Conservation (phyloP, 495 filamentous ascomycete species). For the Hyaloscypha variabilis region DNA sequence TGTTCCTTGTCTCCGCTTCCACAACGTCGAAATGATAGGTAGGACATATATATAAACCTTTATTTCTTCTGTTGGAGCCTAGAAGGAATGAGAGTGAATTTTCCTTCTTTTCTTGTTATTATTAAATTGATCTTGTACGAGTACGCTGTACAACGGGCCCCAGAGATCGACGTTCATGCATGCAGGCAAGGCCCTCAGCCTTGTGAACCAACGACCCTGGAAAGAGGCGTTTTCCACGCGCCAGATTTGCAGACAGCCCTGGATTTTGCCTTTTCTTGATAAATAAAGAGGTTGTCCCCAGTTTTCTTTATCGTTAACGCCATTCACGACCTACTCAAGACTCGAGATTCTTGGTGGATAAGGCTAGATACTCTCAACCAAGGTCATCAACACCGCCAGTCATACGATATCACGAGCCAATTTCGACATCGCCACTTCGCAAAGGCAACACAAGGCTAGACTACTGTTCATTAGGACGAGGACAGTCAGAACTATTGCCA, state of each 20-base stretch:
- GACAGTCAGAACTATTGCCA: neutral
- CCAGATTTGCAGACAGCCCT: constrained; percentile 3
- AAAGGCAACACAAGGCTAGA: neutral
- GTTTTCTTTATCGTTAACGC: neutral
- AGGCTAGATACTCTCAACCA: neutral
- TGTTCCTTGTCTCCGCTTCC: neutral
- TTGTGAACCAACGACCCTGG: neutral
- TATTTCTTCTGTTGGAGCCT: neutral
- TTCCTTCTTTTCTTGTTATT: neutral
- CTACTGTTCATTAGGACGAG: neutral
- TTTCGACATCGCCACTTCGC: neutral
- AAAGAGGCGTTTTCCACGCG: neutral
- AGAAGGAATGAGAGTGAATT: neutral
- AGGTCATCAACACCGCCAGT: neutral
- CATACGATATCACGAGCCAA: neutral
- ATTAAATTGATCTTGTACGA: neutral
- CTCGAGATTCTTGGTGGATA: neutral
- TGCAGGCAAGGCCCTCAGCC: constrained; percentile 4
- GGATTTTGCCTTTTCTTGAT: neutral
- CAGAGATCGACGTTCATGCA: neutral
- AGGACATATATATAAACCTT: neutral
- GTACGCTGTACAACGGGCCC: neutral
- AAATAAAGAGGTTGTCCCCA: neutral
- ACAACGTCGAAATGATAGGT: neutral
- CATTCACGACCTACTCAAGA: neutral